Percentiles rank a stretch among this genome's conserved stretches.
Conservation (phyloP, 306 rosid genomes). For the Vicia sativa region DNA sequence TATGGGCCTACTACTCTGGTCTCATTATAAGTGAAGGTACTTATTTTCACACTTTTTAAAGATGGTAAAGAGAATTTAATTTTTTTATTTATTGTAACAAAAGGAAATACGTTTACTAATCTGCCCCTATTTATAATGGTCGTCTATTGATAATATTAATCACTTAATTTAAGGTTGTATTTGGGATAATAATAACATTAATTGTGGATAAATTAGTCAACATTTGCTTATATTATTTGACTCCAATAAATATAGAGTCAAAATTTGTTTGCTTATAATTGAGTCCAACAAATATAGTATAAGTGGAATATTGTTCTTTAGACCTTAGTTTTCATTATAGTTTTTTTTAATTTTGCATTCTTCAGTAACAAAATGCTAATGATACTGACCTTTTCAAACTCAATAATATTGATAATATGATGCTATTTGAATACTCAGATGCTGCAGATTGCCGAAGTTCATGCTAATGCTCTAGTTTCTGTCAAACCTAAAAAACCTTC, state of each 20-base stretch:
- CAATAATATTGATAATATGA: constrained; percentile 34
- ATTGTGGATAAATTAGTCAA: background rate
- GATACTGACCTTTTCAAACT: constrained; percentile 6
- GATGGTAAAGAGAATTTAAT: background rate
- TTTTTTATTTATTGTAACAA: background rate
- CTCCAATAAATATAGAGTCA: background rate
- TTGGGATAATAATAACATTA: background rate
- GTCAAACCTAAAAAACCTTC: constrained; percentile 81
- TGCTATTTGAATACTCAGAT: constrained; percentile 63
- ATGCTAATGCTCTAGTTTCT: constrained; percentile 74
- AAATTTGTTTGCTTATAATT: background rate
- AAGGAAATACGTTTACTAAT: background rate
- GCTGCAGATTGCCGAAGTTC: constrained; percentile 94
- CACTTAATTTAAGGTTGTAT: background rate
- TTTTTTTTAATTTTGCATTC: constrained; percentile 13
- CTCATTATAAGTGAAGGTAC: background rate
- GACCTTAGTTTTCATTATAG: constrained; percentile 22
- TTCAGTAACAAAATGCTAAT: constrained; percentile 28
- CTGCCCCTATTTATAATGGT: background rate
- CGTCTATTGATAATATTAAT: background rate
- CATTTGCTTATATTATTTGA: background rate
- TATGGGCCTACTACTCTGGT: background rate
- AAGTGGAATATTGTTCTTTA: constrained; percentile 1
- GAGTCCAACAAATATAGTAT: background rate
- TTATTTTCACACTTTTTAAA: background rate